Evolutionary conservation across 73 alveolate species (phyloP), one percentile per base, ranked within the genome.

Genomic region (Paramecium pentaurelia): DNA sequence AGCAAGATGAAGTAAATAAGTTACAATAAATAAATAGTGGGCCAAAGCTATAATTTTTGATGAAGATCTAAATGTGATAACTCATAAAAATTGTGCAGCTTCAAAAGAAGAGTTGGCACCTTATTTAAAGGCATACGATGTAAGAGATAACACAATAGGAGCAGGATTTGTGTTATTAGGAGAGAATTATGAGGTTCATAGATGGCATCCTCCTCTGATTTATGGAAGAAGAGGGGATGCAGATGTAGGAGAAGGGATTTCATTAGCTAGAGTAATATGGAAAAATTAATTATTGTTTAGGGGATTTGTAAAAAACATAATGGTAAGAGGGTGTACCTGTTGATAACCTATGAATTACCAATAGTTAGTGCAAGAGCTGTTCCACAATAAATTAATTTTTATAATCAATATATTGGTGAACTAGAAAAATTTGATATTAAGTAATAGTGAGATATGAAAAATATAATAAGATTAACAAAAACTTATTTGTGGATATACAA

Each of bases 171-270:
- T 58, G 38, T 71, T 93, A 25, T 49, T 71, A 25, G 93, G 93
- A 49, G 97, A 95, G 58, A 99, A 97, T 86, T 97, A 97, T 93
- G 99, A 97, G 77, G 99, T 97, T 14, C 99, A 97, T 88, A 96
- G 99, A 94, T 97, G 95, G 97, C 99, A 97, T 86, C 99, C 99
- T 18, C 99, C 99, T 27, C 99, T 97, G 49, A 88, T 97, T 77
- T 97, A 97, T 86, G 99, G 99, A 64, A 96, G 99, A 97, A 93
- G 99, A 93, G 99, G 99, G 5, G 99, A 98, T 40, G 99, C 99
- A 11, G 99, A 97, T 58, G 99, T 97, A 30, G 99, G 99, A 44
- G 99, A 97, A 95, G 99, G 99, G 5, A 97, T 97, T 59, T 95
- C 98, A 77, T 92, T 97, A 45, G 95, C 98, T 96, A 92, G 97